A percentile compares a stretch with the other conserved stretches of the same genome.
phyloP scores from a whole-genome alignment of 768 basidiomycete genomes.

The Naganishia kalamii region DNA sequence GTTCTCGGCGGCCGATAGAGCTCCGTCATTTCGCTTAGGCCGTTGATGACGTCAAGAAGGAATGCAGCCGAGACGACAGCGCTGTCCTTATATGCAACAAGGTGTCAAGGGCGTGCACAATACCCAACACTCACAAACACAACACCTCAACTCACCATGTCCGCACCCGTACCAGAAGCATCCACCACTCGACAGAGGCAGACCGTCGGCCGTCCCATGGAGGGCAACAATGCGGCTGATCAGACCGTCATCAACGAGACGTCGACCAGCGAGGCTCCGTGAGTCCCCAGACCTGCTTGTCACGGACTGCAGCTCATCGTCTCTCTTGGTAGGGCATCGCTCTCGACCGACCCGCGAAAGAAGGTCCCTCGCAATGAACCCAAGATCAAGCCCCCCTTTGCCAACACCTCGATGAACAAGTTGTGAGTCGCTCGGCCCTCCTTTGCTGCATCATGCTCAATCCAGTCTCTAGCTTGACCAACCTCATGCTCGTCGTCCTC shows the following conservation, averaged over 20 bases:
- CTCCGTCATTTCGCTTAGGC: no score
- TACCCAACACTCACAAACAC: background rate
- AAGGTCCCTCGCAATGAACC: slow-evolving; percentile 37
- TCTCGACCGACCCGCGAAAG: slow-evolving; percentile 35
- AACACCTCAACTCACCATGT: background rate
- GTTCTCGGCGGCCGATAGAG: no score
- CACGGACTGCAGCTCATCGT: background rate
- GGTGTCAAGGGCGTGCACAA: slow-evolving; percentile 30
- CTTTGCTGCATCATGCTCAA: background rate
- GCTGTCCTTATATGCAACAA: no score
- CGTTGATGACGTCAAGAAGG: no score
- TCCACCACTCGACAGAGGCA: slow-evolving; percentile 7
- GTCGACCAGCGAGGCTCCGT: background rate
- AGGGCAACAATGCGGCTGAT: no score
- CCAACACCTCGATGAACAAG: slow-evolving; percentile 40
- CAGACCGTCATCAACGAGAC: background rate
- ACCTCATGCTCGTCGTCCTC: slow-evolving; percentile 37
- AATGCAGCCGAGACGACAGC: no score
- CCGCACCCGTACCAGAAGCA: background rate
- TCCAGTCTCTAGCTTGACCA: slow-evolving; percentile 32
- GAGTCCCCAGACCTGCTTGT: background rate
- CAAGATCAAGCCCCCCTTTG: slow-evolving; percentile 41
- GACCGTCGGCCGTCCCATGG: no score
- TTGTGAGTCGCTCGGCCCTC: slow-evolving; percentile 35
- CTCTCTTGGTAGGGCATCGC: slow-evolving; percentile 31